Conservation (phyloP, 2,329 filamentous ascomycete genomes). For the Cercospora canescens region DNA sequence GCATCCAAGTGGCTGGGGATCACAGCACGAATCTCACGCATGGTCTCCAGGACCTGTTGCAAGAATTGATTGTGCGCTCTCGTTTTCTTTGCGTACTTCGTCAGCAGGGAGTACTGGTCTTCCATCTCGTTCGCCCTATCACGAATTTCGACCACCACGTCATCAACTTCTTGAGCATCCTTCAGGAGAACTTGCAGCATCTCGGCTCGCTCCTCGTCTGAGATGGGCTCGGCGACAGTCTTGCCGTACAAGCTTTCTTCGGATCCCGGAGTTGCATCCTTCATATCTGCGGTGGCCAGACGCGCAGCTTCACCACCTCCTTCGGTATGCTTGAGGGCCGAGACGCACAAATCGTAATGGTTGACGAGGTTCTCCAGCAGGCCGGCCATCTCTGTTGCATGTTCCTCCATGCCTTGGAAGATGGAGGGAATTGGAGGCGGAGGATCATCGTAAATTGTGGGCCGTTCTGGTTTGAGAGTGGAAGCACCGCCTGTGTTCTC, state of each 20-base stretch:
- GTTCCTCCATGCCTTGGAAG: constrained; percentile 61
- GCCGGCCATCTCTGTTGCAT: constrained; percentile 80
- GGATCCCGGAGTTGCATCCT: constrained; percentile 18
- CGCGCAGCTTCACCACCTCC: constrained; percentile 51
- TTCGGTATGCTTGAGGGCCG: constrained; percentile 86
- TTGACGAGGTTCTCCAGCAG: constrained; percentile 76
- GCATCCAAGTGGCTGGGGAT: constrained; percentile 66
- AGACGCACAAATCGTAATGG: constrained; percentile 93
- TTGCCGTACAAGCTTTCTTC: constrained; percentile 64
- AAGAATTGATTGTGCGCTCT: constrained; percentile 59
- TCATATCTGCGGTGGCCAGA: constrained; percentile 37
- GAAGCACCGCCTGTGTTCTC: constrained; percentile 11
- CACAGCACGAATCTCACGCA: constrained; percentile 67
- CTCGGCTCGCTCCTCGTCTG: constrained; percentile 72
- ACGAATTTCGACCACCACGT: constrained; percentile 67
- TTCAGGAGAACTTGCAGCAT: constrained; percentile 79
- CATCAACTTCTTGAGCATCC: constrained; percentile 64
- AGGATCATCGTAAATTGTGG: constrained; percentile 34
- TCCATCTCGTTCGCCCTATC: constrained; percentile 79
- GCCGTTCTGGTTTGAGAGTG: constrained; percentile 27
- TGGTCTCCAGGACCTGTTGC: constrained; percentile 61
- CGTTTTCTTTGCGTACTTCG: constrained; percentile 61
- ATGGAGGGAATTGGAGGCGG: constrained; percentile 43
- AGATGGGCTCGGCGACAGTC: constrained; percentile 63
- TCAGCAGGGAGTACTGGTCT: constrained; percentile 62